A percentile compares a stretch with the other conserved stretches of the same genome.
phyloP scores from a whole-genome alignment of 768 basidiomycete species.

The Thelephora ganbajun region DNA sequence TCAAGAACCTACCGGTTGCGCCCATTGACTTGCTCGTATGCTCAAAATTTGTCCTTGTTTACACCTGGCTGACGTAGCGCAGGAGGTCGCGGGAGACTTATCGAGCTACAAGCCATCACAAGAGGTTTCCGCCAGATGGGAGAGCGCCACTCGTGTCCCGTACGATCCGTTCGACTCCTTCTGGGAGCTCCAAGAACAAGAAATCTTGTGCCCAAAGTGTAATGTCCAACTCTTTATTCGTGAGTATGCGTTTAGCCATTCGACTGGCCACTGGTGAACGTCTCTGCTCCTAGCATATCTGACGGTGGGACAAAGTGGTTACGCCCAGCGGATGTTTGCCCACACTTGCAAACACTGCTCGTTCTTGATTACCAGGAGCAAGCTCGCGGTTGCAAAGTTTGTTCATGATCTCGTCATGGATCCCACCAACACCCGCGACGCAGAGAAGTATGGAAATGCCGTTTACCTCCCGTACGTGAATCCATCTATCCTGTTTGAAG shows the following conservation, averaged over 20 bases:
- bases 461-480: not conserved
- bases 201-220: conserved; percentile 24
- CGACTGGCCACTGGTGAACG: not conserved
- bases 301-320: conserved; percentile 28
- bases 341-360: conserved; percentile 23
- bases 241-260: conserved; percentile 11
- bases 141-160: conserved; percentile 8
- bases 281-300: conserved; percentile 25
- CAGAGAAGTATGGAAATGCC: not conserved
- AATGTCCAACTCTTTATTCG: conserved; percentile 15
- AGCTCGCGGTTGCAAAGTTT: conserved; percentile 28
- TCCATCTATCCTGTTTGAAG: not conserved
- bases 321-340: conserved; percentile 29
- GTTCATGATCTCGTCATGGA: conserved; percentile 22
- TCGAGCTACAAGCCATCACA: not conserved
- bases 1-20: not conserved
- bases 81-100: not conserved
- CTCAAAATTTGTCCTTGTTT: not conserved
- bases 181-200: conserved; percentile 12
- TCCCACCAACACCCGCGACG: not conserved
- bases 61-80: not conserved
- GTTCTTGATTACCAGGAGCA: conserved; percentile 26
- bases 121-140: conserved; percentile 8
- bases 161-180: conserved; percentile 24
- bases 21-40: not conserved